phyloP scores from a whole-genome alignment of 345 rosid genomes.

The Hibiscus tridactylites region DNA sequence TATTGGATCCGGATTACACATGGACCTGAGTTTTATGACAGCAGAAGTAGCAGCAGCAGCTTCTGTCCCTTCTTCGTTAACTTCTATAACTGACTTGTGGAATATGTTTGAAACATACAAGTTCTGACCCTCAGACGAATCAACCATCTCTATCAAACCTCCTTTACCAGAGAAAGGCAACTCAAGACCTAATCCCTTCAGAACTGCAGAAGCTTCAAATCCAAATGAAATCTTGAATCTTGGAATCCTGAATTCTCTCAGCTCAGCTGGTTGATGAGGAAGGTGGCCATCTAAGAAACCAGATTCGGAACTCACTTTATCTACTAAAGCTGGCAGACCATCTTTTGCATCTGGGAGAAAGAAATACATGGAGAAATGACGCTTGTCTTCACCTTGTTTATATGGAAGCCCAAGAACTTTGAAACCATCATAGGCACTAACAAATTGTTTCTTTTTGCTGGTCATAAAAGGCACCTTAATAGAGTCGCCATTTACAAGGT shows the following conservation, averaged over 20 bases:
- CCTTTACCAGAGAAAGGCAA: slow-evolving; percentile 46
- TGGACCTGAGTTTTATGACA: not conserved
- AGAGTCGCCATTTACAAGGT: slow-evolving; percentile 43
- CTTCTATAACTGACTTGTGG: slow-evolving; percentile 60
- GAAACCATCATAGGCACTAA: slow-evolving; percentile 44
- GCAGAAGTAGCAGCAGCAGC: slow-evolving; percentile 60
- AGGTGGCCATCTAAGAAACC: slow-evolving; percentile 45
- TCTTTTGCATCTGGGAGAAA: slow-evolving; percentile 62
- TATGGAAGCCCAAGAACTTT: slow-evolving; percentile 74
- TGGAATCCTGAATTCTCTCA: slow-evolving; percentile 50
- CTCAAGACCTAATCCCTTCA: slow-evolving; percentile 44
- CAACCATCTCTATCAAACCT: slow-evolving; percentile 54
- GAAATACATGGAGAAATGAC: slow-evolving; percentile 64
- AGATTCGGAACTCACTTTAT: slow-evolving; percentile 33
- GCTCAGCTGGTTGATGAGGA: slow-evolving; percentile 27
- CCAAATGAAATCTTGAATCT: slow-evolving; percentile 53
- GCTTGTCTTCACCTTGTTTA: slow-evolving; percentile 55
- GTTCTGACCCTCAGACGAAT: slow-evolving; percentile 30
- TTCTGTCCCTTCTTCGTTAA: slow-evolving; percentile 77
- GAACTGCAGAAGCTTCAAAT: slow-evolving; percentile 42
- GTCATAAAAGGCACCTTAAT: slow-evolving; percentile 70
- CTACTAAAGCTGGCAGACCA: slow-evolving; percentile 44
- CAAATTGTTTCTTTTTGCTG: slow-evolving; percentile 49
- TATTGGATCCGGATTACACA: slow-evolving; percentile 7
- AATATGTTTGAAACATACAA: slow-evolving; percentile 41